Base-by-base conservation (phyloP, 1,284 basidiomycete genomes). In the Microbotryum violaceum region DNA sequence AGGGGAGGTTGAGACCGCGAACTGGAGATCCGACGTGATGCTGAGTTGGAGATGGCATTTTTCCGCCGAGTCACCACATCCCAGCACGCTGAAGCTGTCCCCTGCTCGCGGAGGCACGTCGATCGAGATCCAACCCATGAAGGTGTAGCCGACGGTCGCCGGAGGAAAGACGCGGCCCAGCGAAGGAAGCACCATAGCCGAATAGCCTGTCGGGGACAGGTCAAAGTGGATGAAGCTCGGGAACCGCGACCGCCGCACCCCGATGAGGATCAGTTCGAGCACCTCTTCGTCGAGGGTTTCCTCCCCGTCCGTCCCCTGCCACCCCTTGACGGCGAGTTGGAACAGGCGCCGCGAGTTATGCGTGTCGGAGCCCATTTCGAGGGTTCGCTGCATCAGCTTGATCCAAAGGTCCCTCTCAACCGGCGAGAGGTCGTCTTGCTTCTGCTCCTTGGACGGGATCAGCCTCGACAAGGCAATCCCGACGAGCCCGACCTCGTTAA, bases 71-170 rank as follows among this genome's bases (percentile, higher is more conserved):
- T 61, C 60, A 31, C 49, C 52, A 14, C 52, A 57, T 44, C 60
- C 54, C 42, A 58, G 23, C 52, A 56, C 47, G 29, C 57, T 55
- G 9, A 42, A 53, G 7, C 57, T 49, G 21, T 52, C 49, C 10
- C 27, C 50, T 8, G 49, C 25, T 18, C 52, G 49, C 2, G 60
- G 60, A 14, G 44, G 27, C 6, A 21, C 1, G 14, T 49, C 48
- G 52, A 64, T 52, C 21, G n/a, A 37, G 49, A 64, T 44, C 63
- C 63, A 64, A 27, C 51, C 60, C 31, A 64, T 44, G 57, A 56
- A 58, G 31, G 63, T 49, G 54, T 62, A 61, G 20, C 63, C 63
- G 55, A 62, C 56, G 6, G 59, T 61, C 6, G 59, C 44, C 0
- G 63, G 63, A 21, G 60, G 60, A n/a, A 61, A 62, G 16, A 52